A percentile compares a stretch with the other conserved stretches of the same genome.
Conservation (phyloP, 306 rosid species). For the Pueraria montana region DNA sequence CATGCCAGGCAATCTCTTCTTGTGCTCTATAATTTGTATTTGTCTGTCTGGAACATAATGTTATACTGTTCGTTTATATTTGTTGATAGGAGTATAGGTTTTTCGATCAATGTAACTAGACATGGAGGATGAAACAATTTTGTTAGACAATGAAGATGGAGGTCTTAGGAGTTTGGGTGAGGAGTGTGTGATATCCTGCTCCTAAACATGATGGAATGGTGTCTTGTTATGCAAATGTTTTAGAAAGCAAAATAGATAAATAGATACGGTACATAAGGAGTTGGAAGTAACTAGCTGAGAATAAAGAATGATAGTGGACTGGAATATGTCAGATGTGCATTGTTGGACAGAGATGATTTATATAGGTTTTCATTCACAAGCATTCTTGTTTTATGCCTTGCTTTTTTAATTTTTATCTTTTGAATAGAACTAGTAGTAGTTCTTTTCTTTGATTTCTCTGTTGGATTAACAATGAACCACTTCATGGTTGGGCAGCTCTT, state of each 20-base stretch:
- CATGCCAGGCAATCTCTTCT: not conserved
- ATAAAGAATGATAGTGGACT: not conserved
- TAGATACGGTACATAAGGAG: constrained; percentile 4
- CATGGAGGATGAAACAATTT: not conserved
- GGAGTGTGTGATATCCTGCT: not conserved
- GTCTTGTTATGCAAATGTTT: not conserved
- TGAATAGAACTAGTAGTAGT: not conserved
- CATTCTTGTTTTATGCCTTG: not conserved
- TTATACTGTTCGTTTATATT: not conserved
- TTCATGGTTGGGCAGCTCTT: too few relatives aligned
- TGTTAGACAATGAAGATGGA: not conserved
- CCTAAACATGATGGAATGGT: not conserved
- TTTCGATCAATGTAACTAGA: not conserved
- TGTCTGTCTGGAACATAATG: not conserved
- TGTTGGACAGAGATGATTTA: not conserved
- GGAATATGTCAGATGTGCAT: not conserved
- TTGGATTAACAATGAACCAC: too few relatives aligned
- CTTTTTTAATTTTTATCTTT: not conserved
- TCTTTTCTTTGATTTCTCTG: not conserved
- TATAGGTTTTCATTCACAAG: not conserved
- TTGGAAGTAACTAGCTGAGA: not conserved
- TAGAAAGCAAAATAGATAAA: not conserved
- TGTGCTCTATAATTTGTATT: not conserved
- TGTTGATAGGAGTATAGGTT: not conserved
- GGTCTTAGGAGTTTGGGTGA: not conserved